Conservation (phyloP, 495 filamentous ascomycete genomes). For the Hypomontagnella monticulosa region DNA sequence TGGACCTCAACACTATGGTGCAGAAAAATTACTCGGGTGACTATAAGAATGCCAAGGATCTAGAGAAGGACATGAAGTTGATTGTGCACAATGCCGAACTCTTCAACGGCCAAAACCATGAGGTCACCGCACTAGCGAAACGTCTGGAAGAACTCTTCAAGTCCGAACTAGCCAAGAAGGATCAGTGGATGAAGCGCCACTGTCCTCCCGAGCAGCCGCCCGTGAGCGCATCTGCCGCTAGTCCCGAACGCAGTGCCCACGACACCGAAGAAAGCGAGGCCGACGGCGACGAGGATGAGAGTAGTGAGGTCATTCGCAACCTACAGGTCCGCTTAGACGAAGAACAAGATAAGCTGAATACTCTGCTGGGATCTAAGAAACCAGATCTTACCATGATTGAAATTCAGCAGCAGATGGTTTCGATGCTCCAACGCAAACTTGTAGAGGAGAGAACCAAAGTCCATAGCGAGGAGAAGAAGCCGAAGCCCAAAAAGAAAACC, state of each 20-base stretch:
- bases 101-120: constrained; percentile 86
- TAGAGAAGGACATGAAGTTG: constrained; percentile 80
- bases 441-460: constrained; percentile 60
- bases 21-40: constrained; percentile 80
- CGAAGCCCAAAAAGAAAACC: constrained; percentile 51
- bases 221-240: constrained; percentile 56
- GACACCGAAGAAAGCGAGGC: constrained; percentile 65
- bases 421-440: constrained; percentile 58
- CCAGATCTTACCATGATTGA: constrained; percentile 68
- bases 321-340: constrained; percentile 56
- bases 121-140: constrained; percentile 74
- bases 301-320: constrained; percentile 41
- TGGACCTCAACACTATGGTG: constrained; percentile 85
- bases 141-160: constrained; percentile 77
- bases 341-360: constrained; percentile 71
- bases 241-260: constrained; percentile 57
- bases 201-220: constrained; percentile 66
- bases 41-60: constrained; percentile 84
- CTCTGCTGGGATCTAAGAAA: constrained; percentile 73
- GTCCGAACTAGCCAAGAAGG: constrained; percentile 74
- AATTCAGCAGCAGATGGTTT: constrained; percentile 61
- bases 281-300: constrained; percentile 48
- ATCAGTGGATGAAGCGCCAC: constrained; percentile 78
- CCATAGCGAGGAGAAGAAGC: constrained; percentile 50
- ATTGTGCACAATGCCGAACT: constrained; percentile 91